A percentile compares a stretch with the other conserved stretches of the same genome.
These are phyloP conservation scores for Fusarium mexicanum DNA, from an alignment of 2,329 filamentous ascomycete genomes.

Conservation along the genomic window DNA sequence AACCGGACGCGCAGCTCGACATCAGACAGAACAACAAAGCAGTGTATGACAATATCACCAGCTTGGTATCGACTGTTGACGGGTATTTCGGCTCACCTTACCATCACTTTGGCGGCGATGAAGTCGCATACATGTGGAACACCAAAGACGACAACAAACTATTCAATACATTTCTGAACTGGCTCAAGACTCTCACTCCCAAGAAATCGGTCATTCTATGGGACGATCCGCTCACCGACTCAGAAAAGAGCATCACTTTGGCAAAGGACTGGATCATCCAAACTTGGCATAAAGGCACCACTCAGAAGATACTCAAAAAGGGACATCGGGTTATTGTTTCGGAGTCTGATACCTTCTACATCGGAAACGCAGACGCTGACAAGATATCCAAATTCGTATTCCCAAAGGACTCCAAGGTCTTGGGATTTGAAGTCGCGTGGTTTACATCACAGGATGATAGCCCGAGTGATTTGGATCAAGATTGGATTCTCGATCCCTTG, in stretches of 20 bases:
- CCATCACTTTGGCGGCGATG: constrained; percentile 12
- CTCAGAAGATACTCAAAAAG: not conserved
- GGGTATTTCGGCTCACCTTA: not conserved
- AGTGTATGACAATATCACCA: not conserved
- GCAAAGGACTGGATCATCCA: constrained; percentile 14
- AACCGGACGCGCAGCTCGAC: not conserved
- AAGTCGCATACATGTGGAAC: constrained; percentile 8
- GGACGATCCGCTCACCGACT: constrained; percentile 8
- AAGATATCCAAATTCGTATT: not conserved
- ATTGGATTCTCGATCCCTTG: constrained; percentile 1
- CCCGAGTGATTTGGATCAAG: not conserved
- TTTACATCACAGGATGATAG: constrained; percentile 2
- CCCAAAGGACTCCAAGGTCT: not conserved
- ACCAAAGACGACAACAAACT: constrained; percentile 1
- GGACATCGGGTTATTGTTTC: constrained; percentile 1
- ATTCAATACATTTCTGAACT: not conserved
- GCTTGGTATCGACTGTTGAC: not conserved
- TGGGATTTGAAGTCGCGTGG: constrained; percentile 10
- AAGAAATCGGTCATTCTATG: constrained; percentile 1
- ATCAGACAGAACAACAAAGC: not conserved
- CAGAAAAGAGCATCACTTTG: not conserved
- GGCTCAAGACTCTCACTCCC: not conserved
- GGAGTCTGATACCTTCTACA: not conserved
- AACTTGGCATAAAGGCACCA: constrained; percentile 5
- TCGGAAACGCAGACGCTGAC: not conserved